Evolutionary conservation across 306 rosid species (phyloP).

Genomic region (Prunus mira): DNA sequence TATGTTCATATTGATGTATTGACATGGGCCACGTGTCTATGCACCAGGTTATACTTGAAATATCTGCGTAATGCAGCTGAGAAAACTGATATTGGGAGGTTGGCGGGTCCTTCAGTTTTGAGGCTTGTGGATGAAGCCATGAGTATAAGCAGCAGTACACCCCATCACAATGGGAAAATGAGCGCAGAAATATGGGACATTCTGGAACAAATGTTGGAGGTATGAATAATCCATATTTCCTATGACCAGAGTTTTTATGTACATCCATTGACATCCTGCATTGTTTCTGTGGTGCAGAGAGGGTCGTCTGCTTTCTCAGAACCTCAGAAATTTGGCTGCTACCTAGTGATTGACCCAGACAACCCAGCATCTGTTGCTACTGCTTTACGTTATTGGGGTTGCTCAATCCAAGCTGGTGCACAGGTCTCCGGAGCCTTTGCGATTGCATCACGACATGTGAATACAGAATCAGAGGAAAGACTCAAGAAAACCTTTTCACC

Average conservation of each 20-base stretch:
- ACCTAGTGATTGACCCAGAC: constrained; percentile 73
- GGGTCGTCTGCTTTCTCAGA: constrained; percentile 76
- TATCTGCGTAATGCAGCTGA: constrained; percentile 70
- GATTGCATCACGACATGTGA: constrained; percentile 32
- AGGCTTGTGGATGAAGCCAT: constrained; percentile 89
- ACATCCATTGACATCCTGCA: constrained; percentile 18
- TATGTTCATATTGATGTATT: constrained; percentile 10
- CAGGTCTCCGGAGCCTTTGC: constrained; percentile 79
- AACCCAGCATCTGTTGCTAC: constrained; percentile 56
- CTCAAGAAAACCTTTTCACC: constrained; percentile 54
- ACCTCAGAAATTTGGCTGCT: constrained; percentile 68
- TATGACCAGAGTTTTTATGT: constrained; percentile 1
- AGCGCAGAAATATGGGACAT: constrained; percentile 82
- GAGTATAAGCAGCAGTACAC: constrained; percentile 44
- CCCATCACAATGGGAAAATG: constrained; percentile 48
- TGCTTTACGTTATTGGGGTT: constrained; percentile 94
- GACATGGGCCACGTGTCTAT: constrained; percentile 14
- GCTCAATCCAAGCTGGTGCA: constrained; percentile 87
- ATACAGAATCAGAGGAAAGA: constrained; percentile 41
- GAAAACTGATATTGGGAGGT: constrained; percentile 92
- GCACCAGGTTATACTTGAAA: constrained; percentile 75
- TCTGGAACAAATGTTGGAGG: constrained; percentile 76
- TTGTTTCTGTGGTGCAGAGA: constrained; percentile 49
- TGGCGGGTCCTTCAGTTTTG: constrained; percentile 83
- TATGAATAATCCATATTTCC: constrained; percentile 29